phyloP scores from a whole-genome alignment of 164 flowering plant genomes.

The Magnolia kwangsiensis region DNA sequence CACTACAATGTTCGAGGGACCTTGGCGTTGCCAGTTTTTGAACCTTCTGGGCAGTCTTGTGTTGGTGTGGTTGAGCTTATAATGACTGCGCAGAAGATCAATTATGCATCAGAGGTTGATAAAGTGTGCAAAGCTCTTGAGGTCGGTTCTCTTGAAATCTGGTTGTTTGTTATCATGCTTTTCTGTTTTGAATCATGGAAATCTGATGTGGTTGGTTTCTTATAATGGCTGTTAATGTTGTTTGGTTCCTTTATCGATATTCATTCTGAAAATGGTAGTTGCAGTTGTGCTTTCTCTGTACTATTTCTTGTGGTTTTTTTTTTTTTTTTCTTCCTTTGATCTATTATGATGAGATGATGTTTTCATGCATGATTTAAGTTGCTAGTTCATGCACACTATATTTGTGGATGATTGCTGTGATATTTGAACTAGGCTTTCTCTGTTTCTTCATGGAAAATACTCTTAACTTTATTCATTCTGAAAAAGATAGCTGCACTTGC shows the following conservation, averaged over 20 bases:
- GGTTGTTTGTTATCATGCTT: background rate
- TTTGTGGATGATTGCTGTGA: background rate
- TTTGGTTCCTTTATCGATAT: background rate
- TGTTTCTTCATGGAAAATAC: background rate
- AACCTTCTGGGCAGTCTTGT: slow-evolving; percentile 79
- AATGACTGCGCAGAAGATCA: slow-evolving; percentile 81
- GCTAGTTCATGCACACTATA: background rate
- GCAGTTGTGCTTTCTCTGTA: too few relatives aligned
- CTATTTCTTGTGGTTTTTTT: background rate
- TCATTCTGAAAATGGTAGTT: background rate
- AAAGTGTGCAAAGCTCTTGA: slow-evolving; percentile 99
- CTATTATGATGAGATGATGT: background rate
- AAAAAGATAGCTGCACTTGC: too few relatives aligned
- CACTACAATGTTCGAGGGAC: slow-evolving; percentile 78
- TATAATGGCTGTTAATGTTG: background rate
- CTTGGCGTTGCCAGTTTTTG: slow-evolving; percentile 95
- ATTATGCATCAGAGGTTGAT: slow-evolving; percentile 92
- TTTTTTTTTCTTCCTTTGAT: background rate
- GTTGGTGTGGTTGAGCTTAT: slow-evolving; percentile 94
- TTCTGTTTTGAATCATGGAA: background rate
- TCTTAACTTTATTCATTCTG: background rate
- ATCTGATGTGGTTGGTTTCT: too few relatives aligned
- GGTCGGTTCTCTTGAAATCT: slow-evolving; percentile 40
- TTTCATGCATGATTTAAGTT: background rate
- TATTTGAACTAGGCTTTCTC: background rate